These are phyloP conservation scores for Kwoniella sp. DNA, from an alignment of 768 basidiomycete species.

Conservation along the genomic window DNA sequence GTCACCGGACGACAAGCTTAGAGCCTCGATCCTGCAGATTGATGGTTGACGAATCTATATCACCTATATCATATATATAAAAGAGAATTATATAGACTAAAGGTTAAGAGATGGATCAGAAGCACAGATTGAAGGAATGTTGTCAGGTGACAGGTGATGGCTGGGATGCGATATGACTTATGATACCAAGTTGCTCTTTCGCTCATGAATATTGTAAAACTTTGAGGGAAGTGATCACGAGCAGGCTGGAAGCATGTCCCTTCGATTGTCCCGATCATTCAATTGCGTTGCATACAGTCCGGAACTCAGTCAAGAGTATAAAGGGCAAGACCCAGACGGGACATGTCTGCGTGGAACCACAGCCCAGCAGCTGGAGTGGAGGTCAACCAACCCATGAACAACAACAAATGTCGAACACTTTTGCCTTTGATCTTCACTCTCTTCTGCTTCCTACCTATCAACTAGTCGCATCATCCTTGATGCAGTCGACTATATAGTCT, in stretches of 20 bases:
- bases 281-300: too few species aligned
- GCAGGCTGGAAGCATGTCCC: too few species aligned
- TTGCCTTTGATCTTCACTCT: not conserved
- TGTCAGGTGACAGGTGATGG: not conserved
- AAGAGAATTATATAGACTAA: not conserved
- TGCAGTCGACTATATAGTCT: too few species aligned
- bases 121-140: not conserved
- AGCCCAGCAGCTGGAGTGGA: too few species aligned
- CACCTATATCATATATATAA: not conserved
- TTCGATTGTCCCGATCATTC: too few species aligned
- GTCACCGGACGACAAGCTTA: constrained; percentile 11
- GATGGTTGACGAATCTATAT: not conserved
- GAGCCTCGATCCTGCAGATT: not conserved
- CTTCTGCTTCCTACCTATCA: not conserved
- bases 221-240: too few species aligned
- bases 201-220: too few species aligned
- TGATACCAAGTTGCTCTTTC: too few species aligned
- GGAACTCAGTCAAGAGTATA: too few species aligned
- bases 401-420: not conserved
- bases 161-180: not conserved
- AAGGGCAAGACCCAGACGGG: too few species aligned
- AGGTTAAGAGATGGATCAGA: not conserved
- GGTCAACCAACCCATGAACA: not conserved
- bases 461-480: not conserved
- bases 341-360: too few species aligned